These are phyloP conservation scores for Eutypella sp. DNA, from an alignment of 2,329 filamentous ascomycete genomes.

Conservation along the genomic window DNA sequence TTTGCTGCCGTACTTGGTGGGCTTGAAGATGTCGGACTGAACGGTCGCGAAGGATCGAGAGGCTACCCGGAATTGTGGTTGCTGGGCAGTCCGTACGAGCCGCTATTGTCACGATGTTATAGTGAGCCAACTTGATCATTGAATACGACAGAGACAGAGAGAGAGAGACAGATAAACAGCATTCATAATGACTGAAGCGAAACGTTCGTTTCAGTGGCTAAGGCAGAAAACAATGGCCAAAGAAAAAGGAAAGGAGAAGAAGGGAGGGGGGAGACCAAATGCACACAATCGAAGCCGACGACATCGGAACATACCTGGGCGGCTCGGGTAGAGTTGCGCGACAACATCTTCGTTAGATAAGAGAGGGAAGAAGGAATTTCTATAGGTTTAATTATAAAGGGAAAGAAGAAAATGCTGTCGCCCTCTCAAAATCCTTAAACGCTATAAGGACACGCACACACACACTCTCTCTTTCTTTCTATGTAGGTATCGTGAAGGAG, in stretches of 20 bases:
- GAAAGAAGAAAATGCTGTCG: background rate
- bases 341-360: conserved; percentile 45
- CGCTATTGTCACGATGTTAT: no score
- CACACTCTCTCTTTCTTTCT: background rate
- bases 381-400: background rate
- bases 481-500: background rate
- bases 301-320: conserved; percentile 48
- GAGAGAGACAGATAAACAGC: conserved; percentile 20
- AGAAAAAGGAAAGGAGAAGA: conserved; percentile 3
- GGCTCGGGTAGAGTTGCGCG: conserved; percentile 51
- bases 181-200: conserved; percentile 3
- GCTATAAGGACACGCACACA: no score
- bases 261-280: background rate
- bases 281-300: background rate
- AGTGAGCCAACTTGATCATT: no score
- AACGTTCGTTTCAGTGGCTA: conserved; percentile 18
- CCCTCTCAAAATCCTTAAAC: no score
- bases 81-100: conserved; percentile 46
- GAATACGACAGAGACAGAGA: no score
- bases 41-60: conserved; percentile 70
- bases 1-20: conserved; percentile 97
- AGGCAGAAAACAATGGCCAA: conserved; percentile 14
- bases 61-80: conserved; percentile 35
- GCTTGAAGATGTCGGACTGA: conserved; percentile 96
- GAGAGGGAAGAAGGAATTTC: background rate